Evolutionary conservation across 1,139 yeast genomes (phyloP).

Genomic region (Pneumocystis oryctolagi): DNA sequence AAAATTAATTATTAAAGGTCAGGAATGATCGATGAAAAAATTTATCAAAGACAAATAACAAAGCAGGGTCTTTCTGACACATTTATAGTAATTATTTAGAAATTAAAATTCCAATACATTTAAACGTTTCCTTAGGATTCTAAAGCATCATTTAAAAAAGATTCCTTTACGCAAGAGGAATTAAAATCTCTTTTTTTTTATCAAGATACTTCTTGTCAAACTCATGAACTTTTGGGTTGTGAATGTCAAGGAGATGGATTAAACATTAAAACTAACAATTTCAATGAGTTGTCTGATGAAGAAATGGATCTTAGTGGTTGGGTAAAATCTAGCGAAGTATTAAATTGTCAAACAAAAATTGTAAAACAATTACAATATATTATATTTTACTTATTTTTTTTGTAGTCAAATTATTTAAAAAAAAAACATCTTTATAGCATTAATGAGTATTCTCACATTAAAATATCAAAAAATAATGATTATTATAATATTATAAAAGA

Average conservation of each 20-base stretch:
- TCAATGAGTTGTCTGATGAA: slow-evolving; percentile 9
- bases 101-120: slow-evolving; percentile 40
- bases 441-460: not conserved
- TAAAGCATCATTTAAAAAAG: not conserved
- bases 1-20: slow-evolving; percentile 33
- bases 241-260: slow-evolving; percentile 29
- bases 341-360: not conserved
- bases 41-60: slow-evolving; percentile 81
- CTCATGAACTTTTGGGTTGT: slow-evolving; percentile 77
- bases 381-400: not conserved
- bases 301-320: slow-evolving; percentile 7
- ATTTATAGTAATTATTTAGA: slow-evolving; percentile 33
- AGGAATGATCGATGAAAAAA: slow-evolving; percentile 90
- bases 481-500: not conserved
- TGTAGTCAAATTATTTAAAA: not conserved
- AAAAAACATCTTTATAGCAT: not conserved
- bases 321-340: not conserved
- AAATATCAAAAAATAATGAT: not conserved
- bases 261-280: slow-evolving; percentile 5
- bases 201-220: slow-evolving; percentile 43
- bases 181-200: slow-evolving; percentile 23
- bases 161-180: not conserved
- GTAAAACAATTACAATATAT: not conserved
- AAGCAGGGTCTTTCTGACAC: slow-evolving; percentile 67
- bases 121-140: slow-evolving; percentile 49